phyloP scores from a whole-genome alignment of 2,329 filamentous ascomycete genomes.

The Ceratocystis lukuohia region DNA sequence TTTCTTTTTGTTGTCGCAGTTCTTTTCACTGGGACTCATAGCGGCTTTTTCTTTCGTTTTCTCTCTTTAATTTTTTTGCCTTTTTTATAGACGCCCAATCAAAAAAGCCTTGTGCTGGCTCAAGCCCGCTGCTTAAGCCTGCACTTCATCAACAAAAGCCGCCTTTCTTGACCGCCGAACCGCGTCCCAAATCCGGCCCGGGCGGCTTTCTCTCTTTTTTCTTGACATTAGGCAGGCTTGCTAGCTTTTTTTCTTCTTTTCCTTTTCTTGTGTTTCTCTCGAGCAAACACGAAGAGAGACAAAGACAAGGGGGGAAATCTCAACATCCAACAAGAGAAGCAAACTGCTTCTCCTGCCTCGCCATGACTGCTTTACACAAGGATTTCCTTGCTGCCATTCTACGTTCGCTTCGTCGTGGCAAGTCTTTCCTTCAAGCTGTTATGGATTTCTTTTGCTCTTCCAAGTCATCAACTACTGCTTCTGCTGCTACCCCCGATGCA shows the following conservation, averaged over 20 bases:
- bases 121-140: background rate
- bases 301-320: background rate
- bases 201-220: background rate
- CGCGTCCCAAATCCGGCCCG: background rate
- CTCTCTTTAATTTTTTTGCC: background rate
- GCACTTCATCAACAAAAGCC: background rate
- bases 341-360: background rate
- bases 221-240: background rate
- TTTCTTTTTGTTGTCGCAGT: background rate
- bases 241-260: background rate
- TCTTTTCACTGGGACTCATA: background rate
- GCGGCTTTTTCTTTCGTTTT: background rate
- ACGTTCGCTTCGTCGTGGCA: constrained; percentile 45
- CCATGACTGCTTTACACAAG: constrained; percentile 43
- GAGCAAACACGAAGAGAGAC: background rate
- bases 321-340: background rate
- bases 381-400: constrained; percentile 41
- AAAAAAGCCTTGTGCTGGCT: background rate
- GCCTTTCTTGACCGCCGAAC: background rate
- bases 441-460: constrained; percentile 25
- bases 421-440: constrained; percentile 44
- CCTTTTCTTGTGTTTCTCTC: background rate
- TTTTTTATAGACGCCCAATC: background rate
- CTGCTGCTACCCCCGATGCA: background rate
- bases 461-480: constrained; percentile 30